These are phyloP conservation scores for Tolypocladium ophioglossoides DNA, from an alignment of 2,329 filamentous ascomycete species.

Conservation along the genomic window DNA sequence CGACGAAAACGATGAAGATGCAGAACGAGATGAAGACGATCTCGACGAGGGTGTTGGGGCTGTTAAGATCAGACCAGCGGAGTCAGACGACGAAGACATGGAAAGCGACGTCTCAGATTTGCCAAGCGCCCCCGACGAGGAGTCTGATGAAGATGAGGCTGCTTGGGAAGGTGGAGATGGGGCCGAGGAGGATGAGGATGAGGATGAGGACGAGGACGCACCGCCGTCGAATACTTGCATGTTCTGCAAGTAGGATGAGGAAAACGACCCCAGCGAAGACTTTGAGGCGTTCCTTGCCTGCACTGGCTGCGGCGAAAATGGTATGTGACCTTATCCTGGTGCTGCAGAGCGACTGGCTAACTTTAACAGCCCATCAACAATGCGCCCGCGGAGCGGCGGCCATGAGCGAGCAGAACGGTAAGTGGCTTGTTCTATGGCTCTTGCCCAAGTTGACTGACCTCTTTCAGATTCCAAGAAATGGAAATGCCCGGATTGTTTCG, in stretches of 20 bases:
- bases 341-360: slow-evolving; percentile 23
- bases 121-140: slow-evolving; percentile 33
- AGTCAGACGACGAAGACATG: slow-evolving; percentile 37
- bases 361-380: slow-evolving; percentile 70
- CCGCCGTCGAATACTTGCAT: slow-evolving; percentile 41
- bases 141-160: slow-evolving; percentile 5
- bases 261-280: slow-evolving; percentile 70
- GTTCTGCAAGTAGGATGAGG: slow-evolving; percentile 75
- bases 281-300: slow-evolving; percentile 74
- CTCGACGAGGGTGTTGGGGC: slow-evolving; percentile 45
- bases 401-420: slow-evolving; percentile 22
- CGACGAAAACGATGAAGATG: slow-evolving; percentile 21
- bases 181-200: slow-evolving; percentile 47
- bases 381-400: slow-evolving; percentile 62
- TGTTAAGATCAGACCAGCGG: slow-evolving; percentile 44
- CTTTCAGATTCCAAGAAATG: slow-evolving; percentile 30
- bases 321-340: slow-evolving; percentile 41
- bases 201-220: slow-evolving; percentile 44
- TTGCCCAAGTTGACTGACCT: slow-evolving; percentile 11
- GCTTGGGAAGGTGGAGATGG: slow-evolving; percentile 46
- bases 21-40: slow-evolving; percentile 24
- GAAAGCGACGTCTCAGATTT: slow-evolving; percentile 37
- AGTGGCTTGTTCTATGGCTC: slow-evolving; percentile 1
- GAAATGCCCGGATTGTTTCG: slow-evolving; percentile 40
- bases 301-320: slow-evolving; percentile 67